Base-by-base conservation (phyloP, 139 green algal species). In the Diplosphaera chodatii region DNA sequence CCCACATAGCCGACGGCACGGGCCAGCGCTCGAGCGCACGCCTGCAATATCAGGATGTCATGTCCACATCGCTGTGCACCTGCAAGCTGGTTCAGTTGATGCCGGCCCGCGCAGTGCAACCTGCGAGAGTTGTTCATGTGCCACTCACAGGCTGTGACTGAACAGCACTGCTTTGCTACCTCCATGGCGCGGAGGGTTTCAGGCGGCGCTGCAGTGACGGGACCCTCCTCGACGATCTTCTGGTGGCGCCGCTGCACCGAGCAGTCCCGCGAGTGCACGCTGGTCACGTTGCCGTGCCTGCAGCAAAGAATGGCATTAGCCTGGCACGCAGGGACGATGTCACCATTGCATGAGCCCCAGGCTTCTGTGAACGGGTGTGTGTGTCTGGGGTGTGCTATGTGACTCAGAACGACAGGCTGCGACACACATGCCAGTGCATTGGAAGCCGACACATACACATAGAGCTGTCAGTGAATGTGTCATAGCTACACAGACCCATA, bases 221-320 rank as follows among this genome's bases (percentile, higher is more conserved):
- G 94, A 1, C 94, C 94, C 74, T 98, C 94, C 78, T 98, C 94
- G 30, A 98, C 84, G 71, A 98, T 97, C 86, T 99, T 99, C 82
- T 99, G 94, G 82, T 99, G 94, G 1, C 94, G 84, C 16, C 94
- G 84, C 84, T 99, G 94, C 59, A 98, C 86, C 40, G 72, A 89
- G 88, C 94, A 99, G 87, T 99, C 94, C 40, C 94, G 82, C 27
- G 77, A 89, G 79, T 91, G 93, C 22, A 99, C 74, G 16, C 87
- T 94, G 4, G 71, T 85, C 28, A 97, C 93, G 68, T 93, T 92
- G 69, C 94, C 93, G 73, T 96, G 74, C 59, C 55, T 78, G 66
- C 71, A 64, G 18, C 48, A 25, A 21, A 13, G 37, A 48, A 48
- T 8, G 37, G 37, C 37, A 48, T 48, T 48, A 48, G 37, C 37